Percentiles rank a stretch among this genome's conserved stretches.
Conservation (phyloP, 345 rosid genomes). For the Mallotus nudiflorus region DNA sequence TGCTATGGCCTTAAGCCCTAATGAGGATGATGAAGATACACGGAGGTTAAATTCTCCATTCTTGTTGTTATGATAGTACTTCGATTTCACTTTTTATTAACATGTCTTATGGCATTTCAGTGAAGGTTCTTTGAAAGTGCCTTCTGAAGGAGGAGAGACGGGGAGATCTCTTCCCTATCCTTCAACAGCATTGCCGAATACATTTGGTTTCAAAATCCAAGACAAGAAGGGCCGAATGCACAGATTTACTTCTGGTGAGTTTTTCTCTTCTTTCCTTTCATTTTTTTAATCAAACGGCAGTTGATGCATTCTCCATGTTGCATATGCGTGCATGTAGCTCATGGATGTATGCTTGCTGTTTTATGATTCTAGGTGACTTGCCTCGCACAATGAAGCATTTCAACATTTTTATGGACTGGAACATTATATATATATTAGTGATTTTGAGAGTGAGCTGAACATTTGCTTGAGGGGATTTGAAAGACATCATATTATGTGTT, state of each 20-base stretch:
- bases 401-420: background rate
- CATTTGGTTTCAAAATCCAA: slow-evolving; percentile 81
- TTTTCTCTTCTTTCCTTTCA: background rate
- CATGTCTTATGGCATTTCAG: slow-evolving; percentile 43
- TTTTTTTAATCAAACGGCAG: background rate
- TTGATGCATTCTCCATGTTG: background rate
- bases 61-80: slow-evolving; percentile 8
- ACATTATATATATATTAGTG: background rate
- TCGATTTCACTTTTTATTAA: slow-evolving; percentile 23
- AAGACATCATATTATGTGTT: background rate
- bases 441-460: background rate
- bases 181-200: slow-evolving; percentile 35
- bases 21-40: slow-evolving; percentile 82
- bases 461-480: background rate
- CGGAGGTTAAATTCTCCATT: slow-evolving; percentile 56
- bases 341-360: slow-evolving; percentile 2
- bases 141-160: slow-evolving; percentile 74
- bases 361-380: slow-evolving; percentile 11
- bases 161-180: slow-evolving; percentile 59
- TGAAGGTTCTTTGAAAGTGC: slow-evolving; percentile 75
- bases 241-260: slow-evolving; percentile 86
- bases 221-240: slow-evolving; percentile 85
- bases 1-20: slow-evolving; percentile 74
- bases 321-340: slow-evolving; percentile 13
- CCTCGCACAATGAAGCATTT: background rate